phyloP scores from a whole-genome alignment of 176 grass and related monocot species.

The sorghum (Sorghum bicolor) region Sorghum_bicolor_NCBIv3 NC_012876.2:65239001-65239500 shows the following conservation, averaged over 20 bases:
- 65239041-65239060: background rate
- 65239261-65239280: background rate
- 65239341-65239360: background rate
- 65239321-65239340: background rate
- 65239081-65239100: background rate
- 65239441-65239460: conserved; percentile 25
- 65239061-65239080: conserved; percentile 11
- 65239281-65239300: background rate
- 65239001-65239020: conserved; percentile 32
- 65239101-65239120: background rate
- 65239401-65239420: background rate
- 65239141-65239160: background rate
- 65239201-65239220: conserved; percentile 33
- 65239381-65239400: background rate
- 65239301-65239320: conserved; percentile 8
- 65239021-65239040: conserved; percentile 35
- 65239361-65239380: no score
- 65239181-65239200: background rate
- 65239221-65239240: background rate
- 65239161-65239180: background rate
- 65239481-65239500: background rate
- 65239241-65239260: background rate
- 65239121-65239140: background rate
- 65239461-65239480: background rate
- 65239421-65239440: background rate